Evolutionary conservation across 169 alveolate genomes (phyloP), one percentile per base, ranked within the genome.

Genomic region (Cryptosporidium xiaoi): DNA sequence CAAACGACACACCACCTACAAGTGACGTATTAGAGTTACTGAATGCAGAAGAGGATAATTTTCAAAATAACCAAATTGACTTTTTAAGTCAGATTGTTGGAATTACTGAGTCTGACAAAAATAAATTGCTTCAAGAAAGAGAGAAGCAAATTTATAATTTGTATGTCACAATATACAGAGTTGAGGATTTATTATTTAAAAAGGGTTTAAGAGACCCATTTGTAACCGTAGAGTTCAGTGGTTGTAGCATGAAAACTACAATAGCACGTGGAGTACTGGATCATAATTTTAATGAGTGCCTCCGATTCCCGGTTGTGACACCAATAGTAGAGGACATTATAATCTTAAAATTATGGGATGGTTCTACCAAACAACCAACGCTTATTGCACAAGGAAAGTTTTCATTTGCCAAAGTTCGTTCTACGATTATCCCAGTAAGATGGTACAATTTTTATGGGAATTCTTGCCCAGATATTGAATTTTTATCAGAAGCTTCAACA

Each of bases 391-490:
- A 92, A 91, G 90, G 94, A n/a, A 93, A 83, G 18, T 87, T 91
- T 56, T 94, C 95, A 18, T 84, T 92, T 67, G 92, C 93, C 20
- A 90, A 90, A 60, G 90, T 94, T 44, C 82, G 96, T 50, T 84
- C 93, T 48, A 64, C 91, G 24, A 82, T 92, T 12, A 91, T 91
- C 53, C 90, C 89, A 24, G 93, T 94, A 10, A 91, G 96, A 40
- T 95, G 97, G 97, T 93, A 93, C 82, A 95, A 95, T 93, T 94
- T 95, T 77, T 95, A 95, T 91, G 96, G 95, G 33, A 90, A 90
- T 60, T 92, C 92, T 29, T 90, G 85, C 12, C 60, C 87, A 36
- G 95, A 92, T 40, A 50, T 84, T 29, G 87, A 90, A 15, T 71
- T 87, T 64, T 91, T 68, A 65, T 50, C 92, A 51, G 40, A 83